These are phyloP conservation scores for Penicillium subrubescens DNA, from an alignment of 495 filamentous ascomycete species.

Conservation along the genomic window DNA sequence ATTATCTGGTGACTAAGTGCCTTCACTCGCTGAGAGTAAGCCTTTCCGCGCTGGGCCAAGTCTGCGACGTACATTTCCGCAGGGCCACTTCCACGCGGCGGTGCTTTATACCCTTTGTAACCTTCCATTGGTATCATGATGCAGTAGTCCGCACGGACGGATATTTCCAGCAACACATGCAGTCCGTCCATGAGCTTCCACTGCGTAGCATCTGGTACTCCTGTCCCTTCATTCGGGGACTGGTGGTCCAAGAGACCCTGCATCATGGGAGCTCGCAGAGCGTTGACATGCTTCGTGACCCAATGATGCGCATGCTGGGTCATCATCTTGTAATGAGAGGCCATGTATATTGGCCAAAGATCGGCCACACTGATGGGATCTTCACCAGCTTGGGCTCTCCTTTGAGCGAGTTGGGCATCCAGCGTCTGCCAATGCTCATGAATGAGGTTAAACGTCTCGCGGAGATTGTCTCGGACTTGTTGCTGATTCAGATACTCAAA, in stretches of 20 bases:
- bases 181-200: conserved; percentile 12
- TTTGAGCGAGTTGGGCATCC: conserved; percentile 21
- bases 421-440: conserved; percentile 28
- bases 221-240: neutral
- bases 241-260: neutral
- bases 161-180: neutral
- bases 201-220: neutral
- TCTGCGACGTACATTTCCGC: neutral
- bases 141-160: conserved; percentile 22
- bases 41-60: neutral
- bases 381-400: neutral
- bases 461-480: conserved; percentile 22
- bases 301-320: conserved; percentile 33
- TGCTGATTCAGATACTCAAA: conserved; percentile 35
- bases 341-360: conserved; percentile 35
- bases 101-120: conserved; percentile 20
- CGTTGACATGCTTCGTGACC: conserved; percentile 15
- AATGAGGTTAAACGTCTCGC: conserved; percentile 35
- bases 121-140: conserved; percentile 31
- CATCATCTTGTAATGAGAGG: conserved; percentile 27
- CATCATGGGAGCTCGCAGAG: neutral
- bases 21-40: neutral
- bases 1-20: neutral
- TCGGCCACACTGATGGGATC: neutral
- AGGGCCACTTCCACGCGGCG: neutral